A percentile compares a stretch with the other conserved stretches of the same genome.
Evolutionary conservation across 2,329 filamentous ascomycete species (phyloP).

Genomic region (Neobulgaria alba): DNA sequence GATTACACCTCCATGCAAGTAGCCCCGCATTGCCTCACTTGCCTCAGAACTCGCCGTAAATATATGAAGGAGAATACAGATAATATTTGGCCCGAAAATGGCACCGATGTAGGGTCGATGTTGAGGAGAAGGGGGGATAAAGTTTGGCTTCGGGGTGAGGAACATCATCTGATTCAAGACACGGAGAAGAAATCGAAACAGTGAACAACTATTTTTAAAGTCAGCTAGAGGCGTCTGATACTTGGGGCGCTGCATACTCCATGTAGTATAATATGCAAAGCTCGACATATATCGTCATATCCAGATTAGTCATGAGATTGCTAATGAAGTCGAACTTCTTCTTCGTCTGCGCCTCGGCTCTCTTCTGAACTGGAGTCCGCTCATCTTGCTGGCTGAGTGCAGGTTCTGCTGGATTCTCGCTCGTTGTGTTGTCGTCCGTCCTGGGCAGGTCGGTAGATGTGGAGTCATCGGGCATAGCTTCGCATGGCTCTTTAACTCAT

Average conservation of each 20-base stretch:
- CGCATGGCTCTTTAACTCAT: conserved; percentile 22
- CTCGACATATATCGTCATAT: conserved; percentile 56
- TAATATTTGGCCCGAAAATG: conserved; percentile 47
- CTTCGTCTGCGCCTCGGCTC: conserved; percentile 37
- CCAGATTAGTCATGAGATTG: conserved; percentile 51
- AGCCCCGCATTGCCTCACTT: conserved; percentile 54
- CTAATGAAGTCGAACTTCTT: conserved; percentile 48
- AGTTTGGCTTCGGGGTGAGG: conserved; percentile 49
- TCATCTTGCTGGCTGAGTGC: conserved; percentile 3
- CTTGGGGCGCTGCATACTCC: conserved; percentile 44
- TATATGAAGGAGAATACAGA: conserved; percentile 54
- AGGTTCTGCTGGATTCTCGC: conserved; percentile 6
- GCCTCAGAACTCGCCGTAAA: conserved; percentile 46
- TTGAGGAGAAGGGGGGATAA: conserved; percentile 47
- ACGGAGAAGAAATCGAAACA: conserved; percentile 53
- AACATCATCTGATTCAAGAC: conserved; percentile 53
- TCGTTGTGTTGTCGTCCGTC: conserved; percentile 14
- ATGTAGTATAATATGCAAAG: conserved; percentile 60
- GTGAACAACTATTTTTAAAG: conserved; percentile 46
- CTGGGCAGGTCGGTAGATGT: conserved; percentile 31
- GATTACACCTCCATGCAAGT: conserved; percentile 58
- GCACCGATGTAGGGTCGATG: conserved; percentile 46
- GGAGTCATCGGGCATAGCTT: conserved; percentile 45
- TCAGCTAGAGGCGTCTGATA: conserved; percentile 6
- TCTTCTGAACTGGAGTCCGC: conserved; percentile 22